phyloP scores from a whole-genome alignment of 768 basidiomycete genomes.

The Boletus sp. region DNA sequence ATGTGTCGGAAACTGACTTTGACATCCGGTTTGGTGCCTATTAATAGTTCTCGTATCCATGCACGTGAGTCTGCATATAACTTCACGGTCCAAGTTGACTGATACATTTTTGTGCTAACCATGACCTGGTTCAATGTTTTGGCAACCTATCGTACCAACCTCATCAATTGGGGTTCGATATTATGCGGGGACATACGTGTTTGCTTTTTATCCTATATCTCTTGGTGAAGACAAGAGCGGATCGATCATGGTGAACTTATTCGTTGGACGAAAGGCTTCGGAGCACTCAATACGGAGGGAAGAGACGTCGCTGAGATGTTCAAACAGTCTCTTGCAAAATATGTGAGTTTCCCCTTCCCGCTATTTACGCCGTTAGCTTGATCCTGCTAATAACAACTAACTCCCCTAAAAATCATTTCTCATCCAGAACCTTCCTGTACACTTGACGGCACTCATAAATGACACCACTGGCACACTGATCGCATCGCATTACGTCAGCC shows the following conservation, averaged over 20 bases:
- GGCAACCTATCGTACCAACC: not conserved
- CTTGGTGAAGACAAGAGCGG: conserved; percentile 65
- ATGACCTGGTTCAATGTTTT: not conserved
- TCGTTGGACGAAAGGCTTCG: conserved; percentile 99
- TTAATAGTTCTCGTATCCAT: conserved; percentile 93
- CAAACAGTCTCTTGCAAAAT: conserved; percentile 70
- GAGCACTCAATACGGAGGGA: conserved; percentile 87
- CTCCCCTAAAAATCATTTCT: not conserved
- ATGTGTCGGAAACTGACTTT: not conserved
- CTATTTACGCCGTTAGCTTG: not conserved
- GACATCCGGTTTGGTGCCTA: not conserved
- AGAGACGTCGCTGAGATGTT: conserved; percentile 94
- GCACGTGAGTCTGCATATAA: conserved; percentile 55
- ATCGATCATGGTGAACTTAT: conserved; percentile 95
- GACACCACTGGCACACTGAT: conserved; percentile 98
- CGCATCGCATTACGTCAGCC: conserved; percentile 94
- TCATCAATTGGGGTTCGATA: not conserved
- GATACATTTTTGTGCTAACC: not conserved
- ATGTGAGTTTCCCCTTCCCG: conserved; percentile 44
- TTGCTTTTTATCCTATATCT: not conserved
- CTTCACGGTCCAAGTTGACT: not conserved
- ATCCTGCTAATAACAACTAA: not conserved
- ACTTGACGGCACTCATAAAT: conserved; percentile 86
- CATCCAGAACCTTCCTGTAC: conserved; percentile 73
- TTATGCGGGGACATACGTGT: not conserved